Base-by-base conservation (phyloP, 805 yeast genomes). In the Metschnikowia sp. region DNA sequence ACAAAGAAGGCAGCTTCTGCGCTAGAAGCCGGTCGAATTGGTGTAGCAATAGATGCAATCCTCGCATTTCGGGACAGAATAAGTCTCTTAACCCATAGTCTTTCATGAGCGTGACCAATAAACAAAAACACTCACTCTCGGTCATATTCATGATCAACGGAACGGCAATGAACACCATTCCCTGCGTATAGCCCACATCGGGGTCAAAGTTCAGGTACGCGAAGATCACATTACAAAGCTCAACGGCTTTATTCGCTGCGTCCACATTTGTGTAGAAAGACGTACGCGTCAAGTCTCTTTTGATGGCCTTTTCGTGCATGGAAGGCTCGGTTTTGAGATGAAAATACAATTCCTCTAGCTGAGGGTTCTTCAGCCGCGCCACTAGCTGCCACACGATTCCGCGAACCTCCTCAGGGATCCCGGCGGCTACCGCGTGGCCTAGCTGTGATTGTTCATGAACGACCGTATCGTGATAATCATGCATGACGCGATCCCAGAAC, bases 181-280 rank as follows among this genome's bases (percentile, higher is more conserved):
- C 98, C 66, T 94, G 99, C 2, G 97, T 94, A 61, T 94, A 94
- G 0, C 99, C 99, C 42, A 94, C 97, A 43, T 91, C 97, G 1
- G 86, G 82, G 64, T 94, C 98, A 63, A 80, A 85, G 40, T 88
- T 68, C 19, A 94, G 82, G 68, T 92, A 94, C 0, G 90, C 91
- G 60, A 86, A 87, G 52, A 94, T 78, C 29, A 94, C 83, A 47
- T 83, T 81, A 60, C 74, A 86, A 32, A 94, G 69, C 42, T 88
- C 82, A 32, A 79, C 83, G 10, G 76, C 69, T 57, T 83, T 83
- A 42, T 82, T 80, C 28, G 74, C 75, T 48, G 75, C 74, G 22
- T 76, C 76, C 10, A 75, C 72, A 48, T 70, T 67, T 12, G 88
- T 79, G 51, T 87, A 84, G 66, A 88, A 89, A 47, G 91, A 82